These are phyloP conservation scores for Cyamopsis tetragonoloba DNA, from an alignment of 306 rosid genomes.

Conservation along the genomic window DNA sequence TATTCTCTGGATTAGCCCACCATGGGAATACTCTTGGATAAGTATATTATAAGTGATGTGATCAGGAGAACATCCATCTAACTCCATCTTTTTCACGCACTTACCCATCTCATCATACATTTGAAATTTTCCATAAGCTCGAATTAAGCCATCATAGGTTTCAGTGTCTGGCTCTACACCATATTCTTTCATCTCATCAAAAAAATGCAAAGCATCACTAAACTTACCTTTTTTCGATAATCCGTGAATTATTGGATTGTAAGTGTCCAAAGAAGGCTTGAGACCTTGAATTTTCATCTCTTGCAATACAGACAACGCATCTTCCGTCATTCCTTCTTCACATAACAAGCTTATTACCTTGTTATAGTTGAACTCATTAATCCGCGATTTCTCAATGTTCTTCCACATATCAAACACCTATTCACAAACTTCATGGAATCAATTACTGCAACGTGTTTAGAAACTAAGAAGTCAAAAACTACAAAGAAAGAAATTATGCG, in stretches of 20 bases:
- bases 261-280: slow-evolving; percentile 41
- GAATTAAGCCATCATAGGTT: slow-evolving; percentile 59
- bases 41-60: slow-evolving; percentile 64
- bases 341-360: slow-evolving; percentile 47
- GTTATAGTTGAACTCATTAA: slow-evolving; percentile 50
- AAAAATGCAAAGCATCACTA: slow-evolving; percentile 37
- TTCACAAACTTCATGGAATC: slow-evolving; percentile 22
- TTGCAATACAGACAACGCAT: slow-evolving; percentile 41
- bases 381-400: slow-evolving; percentile 50
- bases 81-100: slow-evolving; percentile 61
- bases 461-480: background rate
- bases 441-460: background rate
- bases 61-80: slow-evolving; percentile 55
- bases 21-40: slow-evolving; percentile 58
- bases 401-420: slow-evolving; percentile 73
- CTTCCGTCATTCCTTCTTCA: slow-evolving; percentile 56
- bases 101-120: slow-evolving; percentile 67
- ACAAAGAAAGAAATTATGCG: background rate
- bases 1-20: slow-evolving; percentile 58
- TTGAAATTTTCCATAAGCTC: slow-evolving; percentile 61
- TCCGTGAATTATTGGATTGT: slow-evolving; percentile 55
- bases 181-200: slow-evolving; percentile 54
- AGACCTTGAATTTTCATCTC: slow-evolving; percentile 53
- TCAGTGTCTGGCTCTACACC: slow-evolving; percentile 42
- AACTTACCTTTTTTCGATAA: slow-evolving; percentile 48